phyloP scores from a whole-genome alignment of 2,329 filamentous ascomycete species.

The Orbilia javanica region DNA sequence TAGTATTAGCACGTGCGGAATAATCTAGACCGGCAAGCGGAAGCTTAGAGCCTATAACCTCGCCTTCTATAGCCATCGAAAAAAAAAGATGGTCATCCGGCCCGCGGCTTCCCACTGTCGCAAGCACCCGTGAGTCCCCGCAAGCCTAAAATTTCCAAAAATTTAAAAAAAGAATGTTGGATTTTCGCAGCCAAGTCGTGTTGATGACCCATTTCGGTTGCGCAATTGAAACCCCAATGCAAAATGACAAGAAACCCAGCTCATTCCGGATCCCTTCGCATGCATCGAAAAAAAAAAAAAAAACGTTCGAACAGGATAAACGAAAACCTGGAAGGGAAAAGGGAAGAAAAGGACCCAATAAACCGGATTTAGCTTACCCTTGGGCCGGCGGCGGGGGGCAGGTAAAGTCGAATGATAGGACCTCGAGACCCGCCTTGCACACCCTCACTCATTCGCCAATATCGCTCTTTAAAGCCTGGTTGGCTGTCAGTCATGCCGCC shows the following conservation, averaged over 20 bases:
- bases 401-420: constrained; percentile 16
- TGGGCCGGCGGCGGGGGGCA: background rate
- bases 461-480: background rate
- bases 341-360: constrained; percentile 5
- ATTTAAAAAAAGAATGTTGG: background rate
- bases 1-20: too few species aligned
- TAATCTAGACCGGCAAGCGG: too few species aligned
- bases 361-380: constrained; percentile 15
- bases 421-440: constrained; percentile 20
- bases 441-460: constrained; percentile 7
- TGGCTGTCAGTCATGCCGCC: constrained; percentile 9
- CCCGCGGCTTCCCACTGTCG: too few species aligned
- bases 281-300: background rate
- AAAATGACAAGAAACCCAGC: too few species aligned
- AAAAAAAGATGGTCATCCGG: too few species aligned
- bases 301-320: background rate
- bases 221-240: too few species aligned
- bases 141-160: too few species aligned
- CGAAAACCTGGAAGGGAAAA: background rate
- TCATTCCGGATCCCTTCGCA: background rate
- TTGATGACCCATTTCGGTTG: too few species aligned
- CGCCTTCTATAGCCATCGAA: too few species aligned
- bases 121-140: too few species aligned
- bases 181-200: constrained; percentile 17
- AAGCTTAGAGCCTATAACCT: too few species aligned